Conservation (phyloP, 2,329 filamentous ascomycete genomes). For the Myotisia sp. region DNA sequence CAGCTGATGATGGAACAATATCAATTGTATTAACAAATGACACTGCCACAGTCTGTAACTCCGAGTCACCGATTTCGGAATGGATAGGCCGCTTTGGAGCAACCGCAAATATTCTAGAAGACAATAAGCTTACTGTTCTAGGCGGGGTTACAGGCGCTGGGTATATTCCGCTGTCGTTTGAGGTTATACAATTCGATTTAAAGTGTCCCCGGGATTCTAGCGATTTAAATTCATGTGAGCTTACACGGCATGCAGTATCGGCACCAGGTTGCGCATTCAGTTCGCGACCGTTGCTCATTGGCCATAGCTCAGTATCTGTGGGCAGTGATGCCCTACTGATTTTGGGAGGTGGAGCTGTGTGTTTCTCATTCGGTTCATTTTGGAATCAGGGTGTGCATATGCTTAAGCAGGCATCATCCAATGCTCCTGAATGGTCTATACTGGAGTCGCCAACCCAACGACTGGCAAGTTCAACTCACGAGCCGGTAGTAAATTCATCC, state of each 20-base stretch:
- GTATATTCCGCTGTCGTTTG: constrained; percentile 32
- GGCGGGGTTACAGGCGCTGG: constrained; percentile 36
- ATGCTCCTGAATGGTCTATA: too few species aligned
- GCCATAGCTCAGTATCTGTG: constrained; percentile 43
- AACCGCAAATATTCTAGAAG: constrained; percentile 32
- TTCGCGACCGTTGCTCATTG: constrained; percentile 54
- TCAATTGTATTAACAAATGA: constrained; percentile 17
- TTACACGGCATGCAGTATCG: too few species aligned
- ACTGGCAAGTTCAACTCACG: too few species aligned
- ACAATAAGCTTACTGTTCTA: constrained; percentile 37
- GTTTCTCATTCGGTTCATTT: constrained; percentile 79
- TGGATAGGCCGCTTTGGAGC: constrained; percentile 38
- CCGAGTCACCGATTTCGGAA: constrained; percentile 17
- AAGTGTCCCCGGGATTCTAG: constrained; percentile 16
- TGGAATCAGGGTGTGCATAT: constrained; percentile 61
- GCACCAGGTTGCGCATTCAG: too few species aligned
- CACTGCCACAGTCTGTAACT: constrained; percentile 15
- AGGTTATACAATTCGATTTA: constrained; percentile 36
- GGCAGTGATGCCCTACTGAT: constrained; percentile 43
- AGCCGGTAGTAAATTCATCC: constrained; percentile 5
- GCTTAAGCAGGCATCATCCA: too few species aligned
- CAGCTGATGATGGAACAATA: constrained; percentile 21
- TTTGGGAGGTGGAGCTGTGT: constrained; percentile 68
- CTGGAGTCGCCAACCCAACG: too few species aligned
- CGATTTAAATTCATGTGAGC: too few species aligned